These are phyloP conservation scores for Tausonia pullulans DNA, from an alignment of 1,284 basidiomycete genomes.

Conservation along the genomic window DNA sequence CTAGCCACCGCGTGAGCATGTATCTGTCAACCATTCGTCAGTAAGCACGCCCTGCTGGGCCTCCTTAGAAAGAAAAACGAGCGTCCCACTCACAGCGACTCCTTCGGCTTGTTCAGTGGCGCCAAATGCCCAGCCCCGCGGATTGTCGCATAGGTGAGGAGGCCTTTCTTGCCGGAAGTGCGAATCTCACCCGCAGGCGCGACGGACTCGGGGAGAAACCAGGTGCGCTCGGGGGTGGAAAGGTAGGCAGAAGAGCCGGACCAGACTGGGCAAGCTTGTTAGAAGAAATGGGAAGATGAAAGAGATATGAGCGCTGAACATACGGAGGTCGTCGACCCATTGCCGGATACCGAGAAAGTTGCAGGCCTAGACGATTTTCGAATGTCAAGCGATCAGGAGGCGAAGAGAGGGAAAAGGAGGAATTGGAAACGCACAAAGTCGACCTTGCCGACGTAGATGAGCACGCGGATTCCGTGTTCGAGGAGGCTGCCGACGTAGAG, in stretches of 20 bases:
- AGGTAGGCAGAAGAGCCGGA: background rate
- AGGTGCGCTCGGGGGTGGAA: background rate
- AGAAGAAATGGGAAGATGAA: slow-evolving; percentile 17
- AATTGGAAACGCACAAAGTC: slow-evolving; percentile 43
- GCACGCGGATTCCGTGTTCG: slow-evolving; percentile 56
- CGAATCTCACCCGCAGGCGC: background rate
- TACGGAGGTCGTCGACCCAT: slow-evolving; percentile 44
- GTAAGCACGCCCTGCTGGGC: no score
- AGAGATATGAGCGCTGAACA: slow-evolving; percentile 42
- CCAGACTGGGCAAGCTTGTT: slow-evolving; percentile 41
- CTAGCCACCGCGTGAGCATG: no score
- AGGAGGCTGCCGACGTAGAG: slow-evolving; percentile 55
- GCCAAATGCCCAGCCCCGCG: slow-evolving; percentile 6
- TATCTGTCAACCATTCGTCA: no score
- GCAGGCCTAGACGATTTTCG: slow-evolving; percentile 37
- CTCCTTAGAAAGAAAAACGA: no score
- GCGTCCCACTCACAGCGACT: no score
- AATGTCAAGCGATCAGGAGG: background rate
- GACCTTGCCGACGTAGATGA: slow-evolving; percentile 59
- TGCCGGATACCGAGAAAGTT: slow-evolving; percentile 56
- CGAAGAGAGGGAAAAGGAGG: background rate
- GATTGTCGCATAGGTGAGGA: slow-evolving; percentile 7
- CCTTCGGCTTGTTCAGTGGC: no score
- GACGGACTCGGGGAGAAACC: background rate
- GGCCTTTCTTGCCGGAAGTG: slow-evolving; percentile 3